A percentile compares a stretch with the other conserved stretches of the same genome.
Evolutionary conservation across 345 rosid species (phyloP).

Genomic region (Corchorus olitorius): DNA sequence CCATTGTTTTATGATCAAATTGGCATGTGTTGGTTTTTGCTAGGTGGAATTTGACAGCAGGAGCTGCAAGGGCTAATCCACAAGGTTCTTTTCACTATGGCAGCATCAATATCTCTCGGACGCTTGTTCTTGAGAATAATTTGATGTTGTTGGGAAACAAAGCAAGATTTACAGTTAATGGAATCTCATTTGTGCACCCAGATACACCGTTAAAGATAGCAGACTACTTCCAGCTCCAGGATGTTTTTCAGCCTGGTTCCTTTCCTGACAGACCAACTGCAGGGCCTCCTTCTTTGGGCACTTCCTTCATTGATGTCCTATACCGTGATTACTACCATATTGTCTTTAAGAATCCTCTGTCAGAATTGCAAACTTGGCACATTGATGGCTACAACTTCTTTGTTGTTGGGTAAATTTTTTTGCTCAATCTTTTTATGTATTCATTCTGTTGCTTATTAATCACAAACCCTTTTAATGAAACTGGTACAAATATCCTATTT

Average conservation of each 20-base stretch:
- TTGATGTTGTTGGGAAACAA: constrained; percentile 22
- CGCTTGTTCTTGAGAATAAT: constrained; percentile 39
- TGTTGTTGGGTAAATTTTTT: constrained; percentile 39
- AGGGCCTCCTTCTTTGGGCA: constrained; percentile 15
- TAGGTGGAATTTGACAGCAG: constrained; percentile 43
- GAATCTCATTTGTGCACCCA: constrained; percentile 39
- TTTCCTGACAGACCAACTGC: constrained; percentile 29
- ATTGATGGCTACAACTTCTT: constrained; percentile 56
- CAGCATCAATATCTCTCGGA: constrained; percentile 37
- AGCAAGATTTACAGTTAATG: constrained; percentile 39
- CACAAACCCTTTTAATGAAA: background rate
- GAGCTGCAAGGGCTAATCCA: constrained; percentile 54
- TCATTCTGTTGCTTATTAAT: background rate
- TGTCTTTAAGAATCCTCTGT: constrained; percentile 41
- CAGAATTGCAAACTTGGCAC: constrained; percentile 45
- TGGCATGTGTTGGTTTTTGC: background rate
- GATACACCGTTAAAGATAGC: constrained; percentile 47
- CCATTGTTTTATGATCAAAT: background rate
- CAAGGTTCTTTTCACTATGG: constrained; percentile 57
- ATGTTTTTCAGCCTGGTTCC: constrained; percentile 18
- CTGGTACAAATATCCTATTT: background rate
- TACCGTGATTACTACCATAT: constrained; percentile 41
- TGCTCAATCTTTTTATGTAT: background rate
- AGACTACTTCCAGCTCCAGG: constrained; percentile 31
- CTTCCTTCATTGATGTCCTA: constrained; percentile 34